Evolutionary conservation across 192 early-diverging fungal genomes (phyloP), one percentile per base, ranked within the genome.

Genomic region (Backusella psychrophila): DNA sequence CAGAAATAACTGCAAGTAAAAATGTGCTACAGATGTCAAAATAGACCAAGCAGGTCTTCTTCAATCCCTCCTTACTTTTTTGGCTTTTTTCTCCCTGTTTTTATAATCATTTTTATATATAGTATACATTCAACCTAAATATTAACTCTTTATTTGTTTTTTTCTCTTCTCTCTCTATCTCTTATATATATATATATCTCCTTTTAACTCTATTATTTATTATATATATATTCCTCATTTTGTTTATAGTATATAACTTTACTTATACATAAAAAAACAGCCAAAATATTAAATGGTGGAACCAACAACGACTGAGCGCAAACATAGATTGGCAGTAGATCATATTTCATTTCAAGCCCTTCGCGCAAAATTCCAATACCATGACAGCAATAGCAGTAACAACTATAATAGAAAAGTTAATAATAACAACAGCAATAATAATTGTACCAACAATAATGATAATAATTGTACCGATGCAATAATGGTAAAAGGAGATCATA

Each of bases 321-420:
- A 42, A 14, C 26, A 46, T 15, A 41, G 23, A 71, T 19, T 71
- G 23, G 41, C 29, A 52, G 70, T 42, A 26, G 26, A 71, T 71
- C 70, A 38, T n/a, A 23, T 42, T 26, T 73, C 49, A 35, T 73
- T 59, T 36, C 52, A 56, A 19, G 71, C 52, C 36, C 19, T 73
- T 35, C 29, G 71, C n/a, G 33, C 49, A 17, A 73, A 73, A 56
- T 49, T 42, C 8, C 70, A 71, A 8, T 9, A 42, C 1, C 12
- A 71, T 11, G 39, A 71, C 4, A 71, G 39, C 15, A 71, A 44
- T 15, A 71, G 31, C 44, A 39, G 0, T 15, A 71, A 23, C 4
- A 68, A 36, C 26, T 36, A 19, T n/a, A 4, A 68, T 15, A 21
- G 53, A 59, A 59, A 59, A 59, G 53, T 59, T 23, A 59, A 23